Evolutionary conservation across 2,329 filamentous ascomycete genomes (phyloP).

Genomic region (Aspergillus sp.): DNA sequence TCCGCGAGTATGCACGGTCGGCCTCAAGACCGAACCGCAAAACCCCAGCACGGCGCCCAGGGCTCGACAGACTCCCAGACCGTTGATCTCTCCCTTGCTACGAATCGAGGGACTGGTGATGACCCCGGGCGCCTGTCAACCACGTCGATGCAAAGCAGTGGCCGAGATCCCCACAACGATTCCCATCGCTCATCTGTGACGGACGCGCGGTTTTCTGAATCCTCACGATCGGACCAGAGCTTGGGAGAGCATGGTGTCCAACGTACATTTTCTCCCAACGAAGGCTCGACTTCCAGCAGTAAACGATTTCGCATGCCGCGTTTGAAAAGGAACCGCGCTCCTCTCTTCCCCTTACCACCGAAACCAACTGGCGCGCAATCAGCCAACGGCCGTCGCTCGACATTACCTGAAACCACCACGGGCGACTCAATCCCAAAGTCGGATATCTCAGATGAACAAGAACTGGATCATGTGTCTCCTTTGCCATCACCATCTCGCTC

Average conservation of each 20-base stretch:
- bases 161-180: constrained; percentile 60
- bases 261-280: constrained; percentile 58
- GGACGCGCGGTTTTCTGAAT: constrained; percentile 69
- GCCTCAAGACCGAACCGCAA: constrained; percentile 8
- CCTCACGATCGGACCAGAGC: constrained; percentile 83
- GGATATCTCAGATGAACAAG: constrained; percentile 20
- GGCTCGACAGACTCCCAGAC: constrained; percentile 24
- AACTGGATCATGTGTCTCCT: constrained; percentile 34
- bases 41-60: constrained; percentile 16
- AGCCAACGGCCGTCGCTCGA: constrained; percentile 10
- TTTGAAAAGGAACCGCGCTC: constrained; percentile 67
- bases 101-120: constrained; percentile 55
- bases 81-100: constrained; percentile 24
- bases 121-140: constrained; percentile 52
- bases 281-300: constrained; percentile 59
- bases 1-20: constrained; percentile 8
- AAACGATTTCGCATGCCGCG: constrained; percentile 79
- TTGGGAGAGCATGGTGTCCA: constrained; percentile 62
- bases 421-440: constrained; percentile 16
- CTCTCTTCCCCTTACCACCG: constrained; percentile 84
- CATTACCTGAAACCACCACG: constrained; percentile 14
- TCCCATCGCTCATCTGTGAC: constrained; percentile 58
- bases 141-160: constrained; percentile 41
- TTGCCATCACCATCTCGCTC: constrained; percentile 49
- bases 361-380: constrained; percentile 44